Conservation (phyloP, 2,329 filamentous ascomycete genomes). For the Phaeosphaeriaceae sp. region DNA sequence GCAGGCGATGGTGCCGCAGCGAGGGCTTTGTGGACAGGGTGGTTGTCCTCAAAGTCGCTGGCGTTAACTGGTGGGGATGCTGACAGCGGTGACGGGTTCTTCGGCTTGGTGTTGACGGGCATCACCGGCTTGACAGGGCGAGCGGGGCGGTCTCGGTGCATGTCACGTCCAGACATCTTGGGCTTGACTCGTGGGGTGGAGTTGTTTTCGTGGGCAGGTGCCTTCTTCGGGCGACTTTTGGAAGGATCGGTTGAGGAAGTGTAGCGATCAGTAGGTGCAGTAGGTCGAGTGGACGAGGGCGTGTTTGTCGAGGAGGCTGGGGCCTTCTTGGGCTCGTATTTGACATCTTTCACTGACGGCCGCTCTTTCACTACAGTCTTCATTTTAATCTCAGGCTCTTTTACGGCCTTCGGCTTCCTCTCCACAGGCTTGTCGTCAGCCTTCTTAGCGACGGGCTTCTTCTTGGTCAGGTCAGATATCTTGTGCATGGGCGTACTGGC, state of each 20-base stretch:
- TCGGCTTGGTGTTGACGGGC: slow-evolving; percentile 59
- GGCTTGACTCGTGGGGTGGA: slow-evolving; percentile 39
- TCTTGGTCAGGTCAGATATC: slow-evolving; percentile 48
- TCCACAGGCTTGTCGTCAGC: slow-evolving; percentile 53
- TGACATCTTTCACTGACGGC: slow-evolving; percentile 29
- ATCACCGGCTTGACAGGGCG: slow-evolving; percentile 38
- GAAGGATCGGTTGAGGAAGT: slow-evolving; percentile 28
- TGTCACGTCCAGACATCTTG: slow-evolving; percentile 35
- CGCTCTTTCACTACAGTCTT: slow-evolving; percentile 39
- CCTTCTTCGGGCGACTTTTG: slow-evolving; percentile 41
- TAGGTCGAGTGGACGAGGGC: slow-evolving; percentile 23
- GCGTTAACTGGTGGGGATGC: slow-evolving; percentile 68
- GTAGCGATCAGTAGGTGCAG: slow-evolving; percentile 26
- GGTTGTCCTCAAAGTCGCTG: slow-evolving; percentile 61
- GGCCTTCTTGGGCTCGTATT: slow-evolving; percentile 28
- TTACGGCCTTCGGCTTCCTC: slow-evolving; percentile 20
- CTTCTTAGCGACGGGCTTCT: slow-evolving; percentile 53
- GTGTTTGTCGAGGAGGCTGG: slow-evolving; percentile 22
- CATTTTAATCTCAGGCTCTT: slow-evolving; percentile 21
- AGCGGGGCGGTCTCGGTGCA: slow-evolving; percentile 25
- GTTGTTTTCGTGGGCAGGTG: slow-evolving; percentile 24
- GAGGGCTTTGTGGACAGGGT: slow-evolving; percentile 48
- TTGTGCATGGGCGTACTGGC: slow-evolving; percentile 45
- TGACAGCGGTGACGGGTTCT: slow-evolving; percentile 67
- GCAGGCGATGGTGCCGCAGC: slow-evolving; percentile 43